Conservation (phyloP, 768 basidiomycete species). For the Lentinus tigrinus region DNA sequence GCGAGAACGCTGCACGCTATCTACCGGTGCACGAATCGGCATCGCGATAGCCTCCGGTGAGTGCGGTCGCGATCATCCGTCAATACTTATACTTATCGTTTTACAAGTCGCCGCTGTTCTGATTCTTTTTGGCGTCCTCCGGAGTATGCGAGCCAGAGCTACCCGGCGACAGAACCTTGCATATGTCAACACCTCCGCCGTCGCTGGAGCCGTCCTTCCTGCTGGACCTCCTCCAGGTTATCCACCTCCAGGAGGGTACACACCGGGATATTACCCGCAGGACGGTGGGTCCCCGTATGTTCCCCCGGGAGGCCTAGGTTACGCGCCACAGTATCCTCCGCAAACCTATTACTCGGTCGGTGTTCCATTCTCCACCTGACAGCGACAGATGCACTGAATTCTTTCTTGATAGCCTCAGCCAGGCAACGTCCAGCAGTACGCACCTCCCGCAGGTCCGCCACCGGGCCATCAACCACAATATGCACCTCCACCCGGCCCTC, state of each 20-base stretch:
- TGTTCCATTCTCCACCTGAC: neutral
- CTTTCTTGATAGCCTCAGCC: neutral
- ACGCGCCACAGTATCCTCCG: conserved; percentile 18
- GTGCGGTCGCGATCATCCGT: neutral
- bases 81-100: too few species aligned
- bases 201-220: neutral
- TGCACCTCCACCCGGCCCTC: conserved; percentile 3
- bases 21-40: conserved; percentile 13
- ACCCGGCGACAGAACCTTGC: conserved; percentile 7
- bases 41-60: conserved; percentile 8
- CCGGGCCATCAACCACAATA: conserved; percentile 3
- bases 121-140: neutral
- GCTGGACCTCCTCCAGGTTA: conserved; percentile 10
- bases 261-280: neutral
- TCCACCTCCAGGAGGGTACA: neutral
- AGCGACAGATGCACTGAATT: neutral
- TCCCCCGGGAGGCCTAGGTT: neutral
- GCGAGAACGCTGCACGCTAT: neutral
- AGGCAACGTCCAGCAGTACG: conserved; percentile 2
- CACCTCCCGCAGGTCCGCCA: conserved; percentile 7
- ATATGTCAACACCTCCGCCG: conserved; percentile 8
- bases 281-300: neutral
- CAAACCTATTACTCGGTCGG: conserved; percentile 14
- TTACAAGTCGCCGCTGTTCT: conserved; percentile 1
- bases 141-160: conserved; percentile 1